Base-by-base conservation (phyloP, 2,329 filamentous ascomycete species). In the Claviceps cyperi region DNA sequence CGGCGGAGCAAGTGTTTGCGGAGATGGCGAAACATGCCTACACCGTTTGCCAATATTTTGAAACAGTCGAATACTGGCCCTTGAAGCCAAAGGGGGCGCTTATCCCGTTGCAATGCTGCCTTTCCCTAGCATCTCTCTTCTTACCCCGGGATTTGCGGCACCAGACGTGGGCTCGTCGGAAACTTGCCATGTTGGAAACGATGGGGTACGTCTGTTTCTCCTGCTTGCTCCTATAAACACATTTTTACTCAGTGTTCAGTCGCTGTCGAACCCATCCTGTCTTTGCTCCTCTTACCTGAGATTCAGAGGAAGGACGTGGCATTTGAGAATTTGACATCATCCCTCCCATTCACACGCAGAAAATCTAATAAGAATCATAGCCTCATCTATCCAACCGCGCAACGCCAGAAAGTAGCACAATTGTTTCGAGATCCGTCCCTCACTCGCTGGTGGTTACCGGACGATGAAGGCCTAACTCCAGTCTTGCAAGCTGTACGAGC, bases 381-480 rank as follows among this genome's bases (percentile, higher is more conserved):
- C 39, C 95, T 94, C 62, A 84, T 95, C 22, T 90, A 87, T 57
- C 84, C 90, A 1, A 71, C 79, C 32, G 78, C 78, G 13, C 81
- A 91, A 58, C 83, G 91, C 51, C 73, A 69, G 35, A 82, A 83
- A 56, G 84, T 97, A 76, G 80, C 85, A 35, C 76, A 84, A 45
- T 65, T 87, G 22, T 95, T 92, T 74, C 72, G 77, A 52, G 77
- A 86, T 43, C 75, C 79, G 14, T 80, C 82, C 19, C 80, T 89
- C 49, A 78, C 78, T 43, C 75, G 83, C 51, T 96, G 89, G 87
- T 98, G 92, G 92, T 76, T 96, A 2, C 86, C 89, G 2, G 77
- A 92, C 62, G 79, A 87, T 54, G 84, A 91, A 68, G 80, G 78
- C 1, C 85, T 85, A 58, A 83, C 78, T 11, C 77, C 78, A 0